phyloP scores from a whole-genome alignment of 805 yeast genomes.

The Millerozyma miso region DNA sequence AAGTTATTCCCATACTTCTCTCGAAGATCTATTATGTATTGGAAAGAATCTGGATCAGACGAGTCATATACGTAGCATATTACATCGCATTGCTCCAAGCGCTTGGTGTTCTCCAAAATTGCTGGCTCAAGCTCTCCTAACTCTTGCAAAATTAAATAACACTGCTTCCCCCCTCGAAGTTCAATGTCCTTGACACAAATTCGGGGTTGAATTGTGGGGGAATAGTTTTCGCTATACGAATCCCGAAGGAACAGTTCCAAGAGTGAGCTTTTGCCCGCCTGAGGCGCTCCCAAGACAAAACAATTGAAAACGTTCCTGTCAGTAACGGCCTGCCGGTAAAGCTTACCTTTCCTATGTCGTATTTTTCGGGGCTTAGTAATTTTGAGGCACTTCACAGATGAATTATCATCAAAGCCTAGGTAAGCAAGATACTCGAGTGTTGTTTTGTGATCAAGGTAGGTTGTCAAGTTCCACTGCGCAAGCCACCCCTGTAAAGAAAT shows the following conservation, averaged over 20 bases:
- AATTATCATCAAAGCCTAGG: slow-evolving; percentile 72
- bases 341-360: slow-evolving; percentile 59
- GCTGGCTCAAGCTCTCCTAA: slow-evolving; percentile 84
- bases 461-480: slow-evolving; percentile 98
- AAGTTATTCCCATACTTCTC: slow-evolving; percentile 53
- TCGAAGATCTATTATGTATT: slow-evolving; percentile 70
- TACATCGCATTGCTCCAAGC: slow-evolving; percentile 85
- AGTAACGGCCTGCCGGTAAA: slow-evolving; percentile 61
- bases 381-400: slow-evolving; percentile 41
- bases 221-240: slow-evolving; percentile 61
- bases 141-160: slow-evolving; percentile 87
- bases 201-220: slow-evolving; percentile 78
- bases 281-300: slow-evolving; percentile 77
- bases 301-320: slow-evolving; percentile 94
- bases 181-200: slow-evolving; percentile 91
- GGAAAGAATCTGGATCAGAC: slow-evolving; percentile 92
- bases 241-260: slow-evolving; percentile 79
- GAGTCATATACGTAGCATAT: slow-evolving; percentile 89
- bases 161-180: slow-evolving; percentile 90
- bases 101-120: slow-evolving; percentile 61
- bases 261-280: slow-evolving; percentile 83
- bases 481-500: slow-evolving; percentile 97
- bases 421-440: slow-evolving; percentile 87
- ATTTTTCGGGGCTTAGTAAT: slow-evolving; percentile 77
- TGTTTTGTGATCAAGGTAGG: slow-evolving; percentile 76